These are phyloP conservation scores for Talaromyces nanjingensis DNA, from an alignment of 495 filamentous ascomycete genomes.

Conservation along the genomic window DNA sequence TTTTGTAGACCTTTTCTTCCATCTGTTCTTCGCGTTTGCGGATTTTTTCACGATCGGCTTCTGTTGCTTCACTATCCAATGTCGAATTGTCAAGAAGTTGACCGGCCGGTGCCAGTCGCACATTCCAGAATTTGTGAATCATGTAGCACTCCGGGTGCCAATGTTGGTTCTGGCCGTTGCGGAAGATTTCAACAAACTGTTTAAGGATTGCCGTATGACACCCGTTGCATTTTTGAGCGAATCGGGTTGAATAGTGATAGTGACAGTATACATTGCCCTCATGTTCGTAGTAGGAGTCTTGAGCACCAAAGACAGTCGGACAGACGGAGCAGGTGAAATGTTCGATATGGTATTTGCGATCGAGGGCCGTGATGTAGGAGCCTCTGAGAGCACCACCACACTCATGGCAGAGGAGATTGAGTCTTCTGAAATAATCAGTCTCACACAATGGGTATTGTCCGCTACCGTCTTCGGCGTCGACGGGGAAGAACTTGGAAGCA, in stretches of 20 bases:
- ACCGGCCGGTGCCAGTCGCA: slow-evolving; percentile 62
- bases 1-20: slow-evolving; percentile 96
- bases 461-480: slow-evolving; percentile 77
- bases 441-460: slow-evolving; percentile 95
- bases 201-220: slow-evolving; percentile 98
- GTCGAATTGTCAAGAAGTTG: slow-evolving; percentile 42
- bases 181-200: slow-evolving; percentile 98
- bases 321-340: slow-evolving; percentile 99
- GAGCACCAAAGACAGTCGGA: slow-evolving; percentile 92
- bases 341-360: slow-evolving; percentile 97
- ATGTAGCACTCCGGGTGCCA: slow-evolving; percentile 99
- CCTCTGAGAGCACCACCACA: slow-evolving; percentile 92
- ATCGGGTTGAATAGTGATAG: slow-evolving; percentile 97
- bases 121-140: slow-evolving; percentile 99
- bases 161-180: slow-evolving; percentile 96
- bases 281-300: slow-evolving; percentile 98
- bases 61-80: slow-evolving; percentile 56
- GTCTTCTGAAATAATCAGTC: slow-evolving; percentile 91
- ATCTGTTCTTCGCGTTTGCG: slow-evolving; percentile 84
- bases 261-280: slow-evolving; percentile 96
- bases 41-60: slow-evolving; percentile 66
- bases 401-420: slow-evolving; percentile 83
- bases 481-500: slow-evolving; percentile 96
- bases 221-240: slow-evolving; percentile 91
- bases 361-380: slow-evolving; percentile 96